Evolutionary conservation across 2,329 filamentous ascomycete genomes (phyloP).

Genomic region (Beauveria varroae): DNA sequence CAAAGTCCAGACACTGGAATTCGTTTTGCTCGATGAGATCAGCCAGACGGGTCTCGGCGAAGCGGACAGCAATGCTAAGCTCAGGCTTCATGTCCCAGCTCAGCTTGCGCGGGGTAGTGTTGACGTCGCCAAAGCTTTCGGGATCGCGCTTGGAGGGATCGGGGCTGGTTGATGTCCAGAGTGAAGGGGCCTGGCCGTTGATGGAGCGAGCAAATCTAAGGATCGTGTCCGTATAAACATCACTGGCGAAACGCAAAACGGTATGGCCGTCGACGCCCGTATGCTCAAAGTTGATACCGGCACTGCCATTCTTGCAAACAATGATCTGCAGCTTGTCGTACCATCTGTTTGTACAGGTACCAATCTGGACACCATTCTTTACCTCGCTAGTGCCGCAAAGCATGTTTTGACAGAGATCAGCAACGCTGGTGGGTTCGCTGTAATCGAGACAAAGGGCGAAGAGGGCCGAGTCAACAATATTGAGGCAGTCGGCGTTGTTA

Average conservation of each 20-base stretch:
- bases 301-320: constrained; percentile 96
- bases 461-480: constrained; percentile 87
- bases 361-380: constrained; percentile 88
- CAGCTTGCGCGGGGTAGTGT: constrained; percentile 87
- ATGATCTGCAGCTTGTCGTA: constrained; percentile 99
- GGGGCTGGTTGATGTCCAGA: constrained; percentile 87
- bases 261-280: constrained; percentile 97
- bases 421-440: constrained; percentile 71
- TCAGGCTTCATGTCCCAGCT: constrained; percentile 98
- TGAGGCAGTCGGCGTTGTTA: constrained; percentile 93
- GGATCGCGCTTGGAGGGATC: constrained; percentile 90
- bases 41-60: constrained; percentile 88
- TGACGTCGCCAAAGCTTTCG: constrained; percentile 85
- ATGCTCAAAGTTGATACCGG: constrained; percentile 98
- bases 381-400: constrained; percentile 91
- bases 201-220: constrained; percentile 91
- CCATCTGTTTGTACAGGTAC: constrained; percentile 97
- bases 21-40: constrained; percentile 96
- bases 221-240: constrained; percentile 96
- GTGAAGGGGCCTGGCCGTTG: constrained; percentile 82
- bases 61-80: constrained; percentile 81
- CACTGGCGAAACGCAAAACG: constrained; percentile 89
- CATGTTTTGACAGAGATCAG: constrained; percentile 96
- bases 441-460: constrained; percentile 93
- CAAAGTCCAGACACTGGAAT: constrained; percentile 85